Evolutionary conservation across 2,329 filamentous ascomycete species (phyloP).

Genomic region (Hymenotorrendiella dingleyae): DNA sequence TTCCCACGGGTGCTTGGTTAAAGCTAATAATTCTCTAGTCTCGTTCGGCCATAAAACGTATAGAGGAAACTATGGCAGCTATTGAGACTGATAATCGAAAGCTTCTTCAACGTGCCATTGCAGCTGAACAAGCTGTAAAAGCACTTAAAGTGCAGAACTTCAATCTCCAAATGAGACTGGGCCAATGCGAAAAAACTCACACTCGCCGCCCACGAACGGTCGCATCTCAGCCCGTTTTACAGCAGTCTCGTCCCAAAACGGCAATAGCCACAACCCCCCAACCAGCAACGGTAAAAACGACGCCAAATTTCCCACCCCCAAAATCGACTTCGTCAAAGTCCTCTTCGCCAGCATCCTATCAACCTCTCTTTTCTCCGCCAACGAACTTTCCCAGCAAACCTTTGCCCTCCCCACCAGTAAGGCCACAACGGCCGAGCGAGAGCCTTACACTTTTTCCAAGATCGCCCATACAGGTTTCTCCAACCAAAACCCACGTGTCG

Average conservation of each 20-base stretch:
- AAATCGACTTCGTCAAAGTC: not conserved
- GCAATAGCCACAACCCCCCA: not conserved
- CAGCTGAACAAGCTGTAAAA: constrained; percentile 24
- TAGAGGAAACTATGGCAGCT: constrained; percentile 23
- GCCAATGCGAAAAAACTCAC: constrained; percentile 17
- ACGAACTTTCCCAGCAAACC: not conserved
- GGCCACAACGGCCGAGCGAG: not conserved
- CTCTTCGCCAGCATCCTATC: not conserved
- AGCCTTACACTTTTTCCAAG: not conserved
- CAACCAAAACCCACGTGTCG: not conserved
- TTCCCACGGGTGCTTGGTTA: not conserved
- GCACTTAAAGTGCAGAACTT: constrained; percentile 19
- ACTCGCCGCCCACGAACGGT: constrained; percentile 6
- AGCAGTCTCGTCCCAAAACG: constrained; percentile 1
- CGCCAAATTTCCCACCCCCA: not conserved
- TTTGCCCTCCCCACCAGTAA: constrained; percentile 1
- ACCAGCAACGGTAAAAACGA: not conserved
- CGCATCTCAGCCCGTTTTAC: constrained; percentile 3
- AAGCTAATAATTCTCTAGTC: constrained; percentile 14
- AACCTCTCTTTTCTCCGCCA: not conserved
- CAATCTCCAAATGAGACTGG: constrained; percentile 17
- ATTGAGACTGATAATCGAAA: constrained; percentile 23
- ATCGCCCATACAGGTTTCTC: not conserved
- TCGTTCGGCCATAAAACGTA: constrained; percentile 18
- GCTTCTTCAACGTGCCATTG: constrained; percentile 18